Base-by-base conservation (phyloP, 495 filamentous ascomycete genomes). In the Penicillium atrosanguineum region DNA sequence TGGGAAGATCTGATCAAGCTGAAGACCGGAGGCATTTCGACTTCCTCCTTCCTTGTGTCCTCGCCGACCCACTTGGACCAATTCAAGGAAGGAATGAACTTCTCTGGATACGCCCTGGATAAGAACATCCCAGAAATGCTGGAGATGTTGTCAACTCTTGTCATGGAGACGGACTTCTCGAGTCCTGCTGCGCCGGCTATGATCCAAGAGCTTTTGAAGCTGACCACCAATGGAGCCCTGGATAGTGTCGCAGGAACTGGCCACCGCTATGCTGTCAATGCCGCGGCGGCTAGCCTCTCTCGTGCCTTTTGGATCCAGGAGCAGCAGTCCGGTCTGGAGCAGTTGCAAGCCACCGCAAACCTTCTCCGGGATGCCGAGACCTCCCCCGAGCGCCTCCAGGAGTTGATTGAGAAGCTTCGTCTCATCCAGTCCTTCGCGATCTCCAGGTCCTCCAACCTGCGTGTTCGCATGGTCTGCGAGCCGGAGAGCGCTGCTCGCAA, bases 1-100 rank as follows among this genome's bases (percentile, higher is more conserved):
- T 80, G 96, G 39, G 94, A 98, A 67, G 94, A 97, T 65, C 71
- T 90, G 38, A 97, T 97, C 63, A 97, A 96, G 61, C 76, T 97
- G 12, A 96, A 95, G 71, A 98, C 93, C 6, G 94, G 94, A n/a
- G 94, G 94, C 12, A 79, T 98, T 12, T 86, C 82, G 9, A 84
- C 90, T 21, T 83, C 85, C 0, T 91, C 94, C 52, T 83, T 92
- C 72, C 77, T 88, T 20, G 80, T 88, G 1, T 82, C 92, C 0
- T 88, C 83, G 12, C 90, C 93, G 7, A 79, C 74, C 11, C 82
- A 91, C 47, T 80, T 91, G 41, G 78, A 77, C 4, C 73, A 79
- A 53, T 87, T 82, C 18, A 83, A 80, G 19, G 94, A 98, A 72
- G 93, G 95, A 0, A 72, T 98, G 34, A 77, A 85, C 8, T 85